Base-by-base conservation (phyloP, 495 filamentous ascomycete genomes). In the Podospora bellae-mahoneyi region DNA sequence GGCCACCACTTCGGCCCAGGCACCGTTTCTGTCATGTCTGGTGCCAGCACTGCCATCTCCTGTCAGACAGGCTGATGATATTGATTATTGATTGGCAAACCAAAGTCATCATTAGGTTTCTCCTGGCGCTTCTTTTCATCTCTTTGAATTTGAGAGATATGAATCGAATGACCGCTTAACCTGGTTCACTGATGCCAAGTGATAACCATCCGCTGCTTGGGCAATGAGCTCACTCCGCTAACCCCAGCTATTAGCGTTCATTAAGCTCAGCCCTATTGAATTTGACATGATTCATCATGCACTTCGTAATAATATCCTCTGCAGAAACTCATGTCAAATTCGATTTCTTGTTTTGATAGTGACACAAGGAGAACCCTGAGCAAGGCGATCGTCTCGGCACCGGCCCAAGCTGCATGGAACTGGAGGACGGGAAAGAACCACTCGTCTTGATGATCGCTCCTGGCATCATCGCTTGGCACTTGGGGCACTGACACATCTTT, bases 391-490 rank as follows among this genome's bases (percentile, higher is more conserved):
- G 39, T 48, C 9, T 48, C 39, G 39, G 39, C 39, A 48, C 39
- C 39, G 39, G 39, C 15, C 39, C 39, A 48, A 48, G 7, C 39
- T 48, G 39, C 39, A 48, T 16, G 39, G 20, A 23, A 23, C 20
- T 23, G 20, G 2, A 48, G 9, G 39, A 48, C 13, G 39, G 39
- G 39, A 7, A 64, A 28, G 62, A 54, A 55, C 44, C 39, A 16
- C 39, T 48, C 39, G 15, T 10, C 28, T 39, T 39, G 44, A 54
- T 55, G 58, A 66, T 66, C 18, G 64, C 18, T 28, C 0, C 26
- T 64, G 19, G 60, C 67, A 69, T 65, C 67, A 65, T 68, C 9
- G 62, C 62, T 68, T 64, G 62, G 62, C 67, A 59, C 39, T 48
- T 48, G 39, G 39, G 39, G 39, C 39, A 48, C 39, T 48, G 39